These are phyloP conservation scores for Diphasiastrum complanatum DNA, from an alignment of 83 land plant species.

Conservation along the genomic window DNA sequence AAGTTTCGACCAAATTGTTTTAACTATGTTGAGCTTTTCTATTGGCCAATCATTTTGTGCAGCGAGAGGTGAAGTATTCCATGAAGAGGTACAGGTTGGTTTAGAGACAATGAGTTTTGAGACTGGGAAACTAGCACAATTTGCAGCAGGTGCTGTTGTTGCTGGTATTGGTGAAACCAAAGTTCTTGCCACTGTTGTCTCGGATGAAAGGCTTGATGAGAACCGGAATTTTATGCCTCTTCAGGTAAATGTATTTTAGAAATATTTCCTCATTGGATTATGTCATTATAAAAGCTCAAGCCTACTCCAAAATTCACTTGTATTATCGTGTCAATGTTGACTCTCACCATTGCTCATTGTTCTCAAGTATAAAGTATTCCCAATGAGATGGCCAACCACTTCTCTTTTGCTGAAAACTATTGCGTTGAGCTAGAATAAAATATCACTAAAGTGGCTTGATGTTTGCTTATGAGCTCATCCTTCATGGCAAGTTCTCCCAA, in stretches of 20 bases:
- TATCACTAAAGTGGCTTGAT: no score
- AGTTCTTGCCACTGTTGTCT: slow-evolving; percentile 77
- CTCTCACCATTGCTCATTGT: no score
- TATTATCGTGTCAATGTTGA: background rate
- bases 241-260: slow-evolving; percentile 36
- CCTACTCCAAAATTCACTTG: background rate
- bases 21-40: no score
- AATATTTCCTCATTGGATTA: no score
- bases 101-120: slow-evolving; percentile 47
- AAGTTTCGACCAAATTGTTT: no score
- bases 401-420: no score
- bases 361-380: no score
- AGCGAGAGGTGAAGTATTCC: slow-evolving; percentile 51
- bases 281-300: background rate
- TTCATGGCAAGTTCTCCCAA: no score
- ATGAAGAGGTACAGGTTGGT: slow-evolving; percentile 65
- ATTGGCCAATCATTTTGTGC: no score
- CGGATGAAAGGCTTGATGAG: slow-evolving; percentile 40
- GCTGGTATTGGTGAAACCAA: slow-evolving; percentile 66
- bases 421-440: no score
- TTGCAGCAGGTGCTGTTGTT: slow-evolving; percentile 87
- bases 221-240: slow-evolving; percentile 74
- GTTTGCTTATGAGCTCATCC: no score
- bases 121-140: slow-evolving; percentile 84
- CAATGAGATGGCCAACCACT: no score